These are phyloP conservation scores for Thelonectria blattea DNA, from an alignment of 2,329 filamentous ascomycete species.

Conservation along the genomic window DNA sequence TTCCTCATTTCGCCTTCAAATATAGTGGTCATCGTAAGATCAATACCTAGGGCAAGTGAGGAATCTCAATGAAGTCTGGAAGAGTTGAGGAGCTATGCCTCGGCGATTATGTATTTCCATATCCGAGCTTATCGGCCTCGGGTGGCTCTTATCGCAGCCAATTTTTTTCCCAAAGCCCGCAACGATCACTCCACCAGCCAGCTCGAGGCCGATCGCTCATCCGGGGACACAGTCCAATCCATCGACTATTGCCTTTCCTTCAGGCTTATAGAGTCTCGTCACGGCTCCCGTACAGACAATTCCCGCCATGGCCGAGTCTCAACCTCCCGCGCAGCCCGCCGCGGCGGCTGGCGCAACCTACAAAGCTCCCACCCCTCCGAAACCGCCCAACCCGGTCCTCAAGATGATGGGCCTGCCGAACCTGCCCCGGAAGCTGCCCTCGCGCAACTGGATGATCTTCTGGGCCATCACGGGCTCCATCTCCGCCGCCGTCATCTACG, in stretches of 20 bases:
- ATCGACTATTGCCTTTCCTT: neutral
- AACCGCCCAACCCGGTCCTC: constrained; percentile 69
- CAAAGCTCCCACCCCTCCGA: constrained; percentile 49
- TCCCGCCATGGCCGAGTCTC: constrained; percentile 35
- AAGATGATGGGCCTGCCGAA: constrained; percentile 85
- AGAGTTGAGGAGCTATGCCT: neutral
- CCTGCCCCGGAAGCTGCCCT: constrained; percentile 83
- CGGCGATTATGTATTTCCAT: constrained; percentile 35
- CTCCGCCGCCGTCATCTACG: constrained; percentile 83
- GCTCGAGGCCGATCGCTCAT: constrained; percentile 20
- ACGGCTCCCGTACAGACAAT: neutral
- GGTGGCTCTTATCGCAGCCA: constrained; percentile 27
- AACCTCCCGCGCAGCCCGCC: constrained; percentile 35
- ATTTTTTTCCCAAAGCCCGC: constrained; percentile 30
- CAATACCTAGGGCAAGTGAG: too few species aligned
- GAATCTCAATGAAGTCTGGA: neutral
- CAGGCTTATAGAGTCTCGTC: neutral
- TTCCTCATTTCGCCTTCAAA: too few species aligned
- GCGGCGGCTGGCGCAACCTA: constrained; percentile 35
- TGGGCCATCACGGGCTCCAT: constrained; percentile 79
- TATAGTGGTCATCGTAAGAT: too few species aligned
- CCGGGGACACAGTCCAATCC: constrained; percentile 10
- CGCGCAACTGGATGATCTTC: constrained; percentile 98
- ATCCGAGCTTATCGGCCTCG: constrained; percentile 32
- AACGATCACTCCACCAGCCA: constrained; percentile 21